phyloP scores from a whole-genome alignment of 257 asterid genomes.

The Fraxinus excelsior region DNA sequence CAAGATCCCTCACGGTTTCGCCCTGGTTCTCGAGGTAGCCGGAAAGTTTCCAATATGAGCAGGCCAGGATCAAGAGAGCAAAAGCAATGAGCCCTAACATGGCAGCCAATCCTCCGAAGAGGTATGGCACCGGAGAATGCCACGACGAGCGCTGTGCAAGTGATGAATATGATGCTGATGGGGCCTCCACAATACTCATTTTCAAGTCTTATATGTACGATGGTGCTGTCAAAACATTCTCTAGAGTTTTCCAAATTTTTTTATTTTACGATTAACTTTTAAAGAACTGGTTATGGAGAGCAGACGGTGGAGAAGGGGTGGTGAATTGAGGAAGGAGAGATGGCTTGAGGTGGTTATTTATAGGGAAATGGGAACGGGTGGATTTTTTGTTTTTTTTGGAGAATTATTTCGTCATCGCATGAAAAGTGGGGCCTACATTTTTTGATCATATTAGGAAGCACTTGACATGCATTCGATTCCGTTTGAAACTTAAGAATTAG shows the following conservation, averaged over 20 bases:
- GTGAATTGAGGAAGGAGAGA: conserved; percentile 1
- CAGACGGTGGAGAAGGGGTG: neutral
- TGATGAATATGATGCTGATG: conserved; percentile 21
- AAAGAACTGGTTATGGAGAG: neutral
- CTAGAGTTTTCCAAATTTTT: neutral
- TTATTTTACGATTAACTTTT: too few species aligned
- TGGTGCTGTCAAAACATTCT: neutral
- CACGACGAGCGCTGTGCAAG: conserved; percentile 56
- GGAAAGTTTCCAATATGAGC: conserved; percentile 81
- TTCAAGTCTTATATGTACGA: neutral
- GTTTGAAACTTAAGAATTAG: neutral
- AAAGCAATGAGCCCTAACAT: conserved; percentile 87
- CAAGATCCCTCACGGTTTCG: conserved; percentile 51
- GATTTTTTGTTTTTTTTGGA: conserved; percentile 16
- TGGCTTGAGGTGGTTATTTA: conserved; percentile 26
- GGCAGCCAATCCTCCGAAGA: conserved; percentile 89
- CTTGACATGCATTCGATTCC: neutral
- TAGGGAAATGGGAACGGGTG: neutral
- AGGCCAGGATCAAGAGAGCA: conserved; percentile 74
- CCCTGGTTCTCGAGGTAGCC: conserved; percentile 48
- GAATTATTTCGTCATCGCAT: conserved; percentile 36
- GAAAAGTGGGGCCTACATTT: conserved; percentile 34
- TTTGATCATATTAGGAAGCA: neutral
- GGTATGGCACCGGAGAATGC: conserved; percentile 96
- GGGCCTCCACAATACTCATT: conserved; percentile 40